A percentile compares a stretch with the other conserved stretches of the same genome.
These are phyloP conservation scores for Pythium brassicae DNA, from an alignment of 352 stramenopile species.

Conservation along the genomic window DNA sequence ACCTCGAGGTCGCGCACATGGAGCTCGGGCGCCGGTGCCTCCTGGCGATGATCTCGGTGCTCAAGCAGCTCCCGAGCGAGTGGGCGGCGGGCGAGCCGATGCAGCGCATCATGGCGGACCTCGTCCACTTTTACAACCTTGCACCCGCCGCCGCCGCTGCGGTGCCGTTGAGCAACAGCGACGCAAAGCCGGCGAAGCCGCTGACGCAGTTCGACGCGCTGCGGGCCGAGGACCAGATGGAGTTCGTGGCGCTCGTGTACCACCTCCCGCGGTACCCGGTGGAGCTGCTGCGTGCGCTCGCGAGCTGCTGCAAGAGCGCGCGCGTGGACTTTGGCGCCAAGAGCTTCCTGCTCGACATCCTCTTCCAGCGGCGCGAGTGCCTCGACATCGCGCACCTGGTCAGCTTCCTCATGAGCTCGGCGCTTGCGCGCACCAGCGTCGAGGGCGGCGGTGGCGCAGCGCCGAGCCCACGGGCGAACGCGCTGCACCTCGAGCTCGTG, in stretches of 20 bases:
- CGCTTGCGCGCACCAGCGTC: constrained; percentile 46
- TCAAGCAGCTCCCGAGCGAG: constrained; percentile 72
- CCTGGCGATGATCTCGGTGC: constrained; percentile 64
- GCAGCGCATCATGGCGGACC: constrained; percentile 47
- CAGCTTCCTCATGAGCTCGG: constrained; percentile 76
- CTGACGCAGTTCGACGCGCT: constrained; percentile 51
- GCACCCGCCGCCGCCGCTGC: constrained; percentile 12
- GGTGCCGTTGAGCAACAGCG: too few species aligned
- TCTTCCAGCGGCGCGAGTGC: constrained; percentile 54
- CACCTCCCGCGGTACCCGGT: constrained; percentile 72
- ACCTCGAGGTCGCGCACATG: constrained; percentile 58
- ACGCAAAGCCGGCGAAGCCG: not conserved
- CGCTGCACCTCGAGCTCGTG: constrained; percentile 48
- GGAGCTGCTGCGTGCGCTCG: constrained; percentile 54
- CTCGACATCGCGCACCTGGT: constrained; percentile 73
- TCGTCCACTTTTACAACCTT: constrained; percentile 66
- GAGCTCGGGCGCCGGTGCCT: constrained; percentile 54
- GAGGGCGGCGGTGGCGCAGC: too few species aligned
- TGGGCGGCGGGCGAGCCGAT: constrained; percentile 36
- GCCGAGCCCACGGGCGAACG: not conserved
- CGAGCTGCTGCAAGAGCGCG: constrained; percentile 71
- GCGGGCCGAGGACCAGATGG: constrained; percentile 42
- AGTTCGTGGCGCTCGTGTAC: constrained; percentile 72
- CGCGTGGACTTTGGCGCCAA: constrained; percentile 63
- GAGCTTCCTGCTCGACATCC: constrained; percentile 78